Conservation (phyloP, 495 filamentous ascomycete species). For the Penicillium paxilli region DNA sequence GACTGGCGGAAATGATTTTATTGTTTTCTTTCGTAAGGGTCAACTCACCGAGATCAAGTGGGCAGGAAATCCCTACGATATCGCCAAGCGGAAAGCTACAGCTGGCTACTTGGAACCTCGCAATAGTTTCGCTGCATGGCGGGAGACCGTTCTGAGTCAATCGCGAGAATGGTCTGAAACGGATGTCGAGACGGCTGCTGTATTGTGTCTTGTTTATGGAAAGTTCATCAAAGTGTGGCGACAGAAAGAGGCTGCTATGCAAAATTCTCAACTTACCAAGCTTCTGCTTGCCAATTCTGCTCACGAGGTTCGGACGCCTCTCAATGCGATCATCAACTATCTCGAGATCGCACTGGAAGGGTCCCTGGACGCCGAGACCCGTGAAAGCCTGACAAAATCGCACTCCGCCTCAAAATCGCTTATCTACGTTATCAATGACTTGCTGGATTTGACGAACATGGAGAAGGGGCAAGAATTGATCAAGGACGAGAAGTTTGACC, state of each 20-base stretch:
- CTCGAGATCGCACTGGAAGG: constrained; percentile 92
- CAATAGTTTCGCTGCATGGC: constrained; percentile 36
- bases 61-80: constrained; percentile 94
- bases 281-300: constrained; percentile 88
- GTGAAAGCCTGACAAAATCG: constrained; percentile 75
- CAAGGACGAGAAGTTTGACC: constrained; percentile 79
- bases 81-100: constrained; percentile 40
- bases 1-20: constrained; percentile 77
- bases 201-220: constrained; percentile 87
- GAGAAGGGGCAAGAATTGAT: constrained; percentile 80
- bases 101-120: constrained; percentile 35
- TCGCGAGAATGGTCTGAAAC: constrained; percentile 49
- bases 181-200: constrained; percentile 81
- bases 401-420: constrained; percentile 93
- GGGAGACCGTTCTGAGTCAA: constrained; percentile 35
- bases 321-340: constrained; percentile 97
- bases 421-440: constrained; percentile 94
- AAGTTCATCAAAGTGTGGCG: constrained; percentile 93
- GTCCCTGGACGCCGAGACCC: constrained; percentile 74
- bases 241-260: constrained; percentile 83
- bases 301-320: constrained; percentile 89
- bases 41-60: constrained; percentile 81
- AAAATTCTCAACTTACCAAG: constrained; percentile 77
- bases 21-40: constrained; percentile 85
- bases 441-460: constrained; percentile 87